Base-by-base conservation (phyloP, 2,329 filamentous ascomycete species). In the Epichloe glyceriae region DNA sequence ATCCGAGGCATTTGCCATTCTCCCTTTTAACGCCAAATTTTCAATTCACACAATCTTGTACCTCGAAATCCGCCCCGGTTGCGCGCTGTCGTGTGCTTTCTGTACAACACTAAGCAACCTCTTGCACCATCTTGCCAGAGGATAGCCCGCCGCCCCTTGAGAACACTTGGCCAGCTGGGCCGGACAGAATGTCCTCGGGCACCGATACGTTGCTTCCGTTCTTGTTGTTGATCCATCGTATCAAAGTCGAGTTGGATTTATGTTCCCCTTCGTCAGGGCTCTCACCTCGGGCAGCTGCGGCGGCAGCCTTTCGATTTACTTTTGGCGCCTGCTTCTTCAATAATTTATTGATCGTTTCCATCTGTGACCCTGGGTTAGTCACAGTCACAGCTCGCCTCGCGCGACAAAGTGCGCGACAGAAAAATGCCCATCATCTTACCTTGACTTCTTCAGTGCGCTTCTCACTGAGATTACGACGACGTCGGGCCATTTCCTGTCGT, bases 271-370 rank as follows among this genome's bases (percentile, higher is more conserved):
- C 67, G 47, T 76, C 76, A 7, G 72, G 71, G 2, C 69, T 70
- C 10, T 71, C 73, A 11, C 75, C 75, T 35, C 73, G 76, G 50
- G 59, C 62, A 49, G 55, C 70, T 53, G 57, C 70, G 52, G 58
- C 63, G 43, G 62, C 73, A 34, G 65, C 73, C 57, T 76, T 78
- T 56, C 73, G 71, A 56, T 77, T 83, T 51, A 79, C 80, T 66
- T 91, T 90, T 22, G 86, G 83, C 1, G 86, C 85, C 64, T 90
- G 87, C 63, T 90, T 89, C 67, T 89, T 89, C 49, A 93, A 79
- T 2, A 93, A 80, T 61, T 90, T 89, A 72, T 93, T 90, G 76
- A 93, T 91, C 0, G 87, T 93, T 72, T 91, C 87, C 78, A 88
- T 87, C 86, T 90, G 58, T 19, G 47, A 30, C 20, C 6, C 5